phyloP scores from a whole-genome alignment of 139 green algal species.

The Tetraselmis striata region DNA sequence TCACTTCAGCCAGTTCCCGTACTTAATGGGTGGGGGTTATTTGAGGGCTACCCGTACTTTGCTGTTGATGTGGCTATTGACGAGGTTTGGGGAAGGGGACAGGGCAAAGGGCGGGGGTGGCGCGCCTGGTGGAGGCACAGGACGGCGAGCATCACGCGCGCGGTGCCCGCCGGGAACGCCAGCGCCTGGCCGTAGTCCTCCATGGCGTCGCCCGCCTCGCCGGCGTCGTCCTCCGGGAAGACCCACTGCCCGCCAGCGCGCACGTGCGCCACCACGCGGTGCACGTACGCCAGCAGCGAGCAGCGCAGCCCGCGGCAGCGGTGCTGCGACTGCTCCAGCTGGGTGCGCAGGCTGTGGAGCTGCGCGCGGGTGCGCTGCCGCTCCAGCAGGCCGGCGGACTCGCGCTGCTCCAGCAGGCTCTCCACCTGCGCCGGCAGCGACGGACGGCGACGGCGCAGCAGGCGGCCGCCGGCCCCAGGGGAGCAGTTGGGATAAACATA shows the following conservation, averaged over 20 bases:
- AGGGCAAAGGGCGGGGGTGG: no score
- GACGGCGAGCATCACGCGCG: neutral
- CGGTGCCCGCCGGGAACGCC: neutral
- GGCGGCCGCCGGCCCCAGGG: no score
- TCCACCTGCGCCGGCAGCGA: neutral
- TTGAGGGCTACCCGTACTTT: no score
- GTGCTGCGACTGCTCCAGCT: neutral
- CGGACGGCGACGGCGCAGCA: neutral
- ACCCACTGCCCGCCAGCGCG: neutral
- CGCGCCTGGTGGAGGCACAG: neutral
- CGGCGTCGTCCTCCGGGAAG: neutral
- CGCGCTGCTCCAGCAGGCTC: neutral
- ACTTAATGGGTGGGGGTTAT: no score
- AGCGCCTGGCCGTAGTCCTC: neutral
- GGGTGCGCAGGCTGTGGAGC: neutral
- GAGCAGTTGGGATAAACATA: no score
- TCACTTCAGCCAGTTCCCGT: no score
- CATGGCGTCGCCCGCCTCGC: neutral
- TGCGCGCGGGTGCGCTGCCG: neutral
- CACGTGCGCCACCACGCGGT: neutral
- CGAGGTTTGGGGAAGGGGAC: no score
- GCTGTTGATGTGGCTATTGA: no score
- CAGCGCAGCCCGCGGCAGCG: neutral
- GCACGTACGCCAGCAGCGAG: neutral
- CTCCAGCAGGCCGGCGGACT: neutral